Evolutionary conservation across 345 rosid genomes (phyloP).

Genomic region (Citrus cavaleriei): DNA sequence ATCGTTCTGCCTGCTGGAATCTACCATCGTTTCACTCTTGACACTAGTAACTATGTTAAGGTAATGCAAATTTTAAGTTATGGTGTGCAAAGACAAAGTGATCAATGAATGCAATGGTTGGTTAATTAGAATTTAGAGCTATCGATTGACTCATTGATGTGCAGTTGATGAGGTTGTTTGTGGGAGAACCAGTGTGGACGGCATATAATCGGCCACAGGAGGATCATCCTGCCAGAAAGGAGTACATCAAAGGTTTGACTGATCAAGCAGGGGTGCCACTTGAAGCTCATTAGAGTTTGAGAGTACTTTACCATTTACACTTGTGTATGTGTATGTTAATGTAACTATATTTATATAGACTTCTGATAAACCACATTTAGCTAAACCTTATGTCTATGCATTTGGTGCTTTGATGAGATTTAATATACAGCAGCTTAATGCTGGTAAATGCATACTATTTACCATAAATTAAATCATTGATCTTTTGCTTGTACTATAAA

Average conservation of each 20-base stretch:
- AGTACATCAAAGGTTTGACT: constrained; percentile 41
- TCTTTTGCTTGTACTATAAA: too few relatives aligned
- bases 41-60: constrained; percentile 68
- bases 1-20: constrained; percentile 78
- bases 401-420: neutral
- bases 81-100: neutral
- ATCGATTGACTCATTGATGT: neutral
- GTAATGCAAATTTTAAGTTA: constrained; percentile 25
- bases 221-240: constrained; percentile 72
- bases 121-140: neutral
- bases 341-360: neutral
- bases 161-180: constrained; percentile 85
- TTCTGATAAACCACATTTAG: neutral
- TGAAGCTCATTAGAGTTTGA: constrained; percentile 31
- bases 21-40: constrained; percentile 89
- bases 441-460: neutral
- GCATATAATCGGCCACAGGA: constrained; percentile 83
- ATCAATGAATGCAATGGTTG: neutral
- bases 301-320: neutral
- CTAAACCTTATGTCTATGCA: neutral
- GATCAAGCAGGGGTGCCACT: constrained; percentile 36
- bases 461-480: too few relatives aligned
- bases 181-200: constrained; percentile 86
- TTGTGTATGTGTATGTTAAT: neutral
- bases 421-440: neutral